These are phyloP conservation scores for Chrysanthemum seticuspe DNA, from an alignment of 129 eudicot species.

Conservation along the genomic window DNA sequence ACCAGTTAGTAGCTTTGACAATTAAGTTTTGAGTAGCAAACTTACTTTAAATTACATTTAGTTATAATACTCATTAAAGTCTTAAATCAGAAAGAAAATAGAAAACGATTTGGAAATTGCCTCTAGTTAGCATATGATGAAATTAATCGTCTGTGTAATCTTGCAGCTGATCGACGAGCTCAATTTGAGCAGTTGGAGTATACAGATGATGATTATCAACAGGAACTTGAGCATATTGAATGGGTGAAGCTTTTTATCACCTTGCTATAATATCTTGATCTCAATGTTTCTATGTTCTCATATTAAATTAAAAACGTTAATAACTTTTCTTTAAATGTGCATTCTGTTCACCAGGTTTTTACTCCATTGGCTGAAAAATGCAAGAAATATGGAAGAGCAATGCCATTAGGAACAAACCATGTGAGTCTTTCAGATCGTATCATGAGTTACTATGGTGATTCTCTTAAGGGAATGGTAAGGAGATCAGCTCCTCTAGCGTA, in stretches of 20 bases:
- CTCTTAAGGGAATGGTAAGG: constrained; percentile 97
- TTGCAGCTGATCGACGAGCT: constrained; percentile 93
- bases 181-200: constrained; percentile 89
- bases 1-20: no score
- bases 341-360: constrained; percentile 61
- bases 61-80: not conserved
- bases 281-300: not conserved
- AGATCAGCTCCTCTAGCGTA: constrained; percentile 14
- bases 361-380: constrained; percentile 93
- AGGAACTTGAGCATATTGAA: constrained; percentile 97
- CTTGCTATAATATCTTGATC: constrained; percentile 8
- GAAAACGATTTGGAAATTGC: not conserved
- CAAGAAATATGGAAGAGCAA: constrained; percentile 91
- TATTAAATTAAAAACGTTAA: not conserved
- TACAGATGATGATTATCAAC: constrained; percentile 90
- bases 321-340: not conserved
- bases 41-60: constrained; percentile 10
- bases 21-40: no score
- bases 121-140: not conserved
- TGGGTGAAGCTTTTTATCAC: constrained; percentile 44
- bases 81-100: not conserved
- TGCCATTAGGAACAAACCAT: constrained; percentile 96
- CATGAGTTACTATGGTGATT: constrained; percentile 98
- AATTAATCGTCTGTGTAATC: constrained; percentile 20
- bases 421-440: constrained; percentile 98